A percentile compares a stretch with the other conserved stretches of the same genome.
Conservation (phyloP, 2,329 filamentous ascomycete species). For the Ceratocystis variospora region DNA sequence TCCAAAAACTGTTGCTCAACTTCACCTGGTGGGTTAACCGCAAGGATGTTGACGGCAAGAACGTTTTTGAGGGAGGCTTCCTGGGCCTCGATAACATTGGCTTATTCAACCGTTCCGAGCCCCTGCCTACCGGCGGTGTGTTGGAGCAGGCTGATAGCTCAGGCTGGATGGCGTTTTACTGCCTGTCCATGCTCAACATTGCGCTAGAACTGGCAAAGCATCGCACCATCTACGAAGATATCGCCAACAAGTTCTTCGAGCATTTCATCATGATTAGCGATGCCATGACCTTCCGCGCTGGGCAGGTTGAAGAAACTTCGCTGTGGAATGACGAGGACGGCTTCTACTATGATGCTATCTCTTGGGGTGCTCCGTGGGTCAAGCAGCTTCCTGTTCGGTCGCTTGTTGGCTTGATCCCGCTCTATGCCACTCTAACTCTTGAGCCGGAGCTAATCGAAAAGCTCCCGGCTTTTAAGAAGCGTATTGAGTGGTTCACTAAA, state of each 20-base stretch:
- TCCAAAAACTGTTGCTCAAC: conserved; percentile 89
- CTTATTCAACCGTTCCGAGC: conserved; percentile 91
- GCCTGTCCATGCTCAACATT: conserved; percentile 92
- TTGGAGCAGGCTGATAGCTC: conserved; percentile 95
- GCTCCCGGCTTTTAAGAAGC: conserved; percentile 83
- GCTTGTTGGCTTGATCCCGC: conserved; percentile 80
- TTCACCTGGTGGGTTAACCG: conserved; percentile 99
- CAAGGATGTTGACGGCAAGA: conserved; percentile 88
- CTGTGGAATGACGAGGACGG: conserved; percentile 94
- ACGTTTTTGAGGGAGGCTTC: conserved; percentile 94
- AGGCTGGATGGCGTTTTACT: conserved; percentile 98
- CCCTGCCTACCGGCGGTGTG: conserved; percentile 80
- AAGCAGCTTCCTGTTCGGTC: conserved; percentile 87
- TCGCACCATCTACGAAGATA: conserved; percentile 86
- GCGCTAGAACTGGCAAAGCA: conserved; percentile 90
- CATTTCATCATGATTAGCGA: conserved; percentile 97
- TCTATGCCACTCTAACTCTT: conserved; percentile 82
- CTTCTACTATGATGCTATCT: conserved; percentile 98
- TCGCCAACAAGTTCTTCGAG: conserved; percentile 97
- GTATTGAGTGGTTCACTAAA: conserved; percentile 86
- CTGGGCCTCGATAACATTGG: conserved; percentile 94
- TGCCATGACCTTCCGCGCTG: conserved; percentile 78
- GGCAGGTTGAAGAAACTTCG: conserved; percentile 58
- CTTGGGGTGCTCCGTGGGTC: conserved; percentile 84
- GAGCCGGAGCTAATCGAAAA: conserved; percentile 89